Base-by-base conservation (phyloP, 2,329 filamentous ascomycete genomes). In the Phaeosphaeria sp. region DNA sequence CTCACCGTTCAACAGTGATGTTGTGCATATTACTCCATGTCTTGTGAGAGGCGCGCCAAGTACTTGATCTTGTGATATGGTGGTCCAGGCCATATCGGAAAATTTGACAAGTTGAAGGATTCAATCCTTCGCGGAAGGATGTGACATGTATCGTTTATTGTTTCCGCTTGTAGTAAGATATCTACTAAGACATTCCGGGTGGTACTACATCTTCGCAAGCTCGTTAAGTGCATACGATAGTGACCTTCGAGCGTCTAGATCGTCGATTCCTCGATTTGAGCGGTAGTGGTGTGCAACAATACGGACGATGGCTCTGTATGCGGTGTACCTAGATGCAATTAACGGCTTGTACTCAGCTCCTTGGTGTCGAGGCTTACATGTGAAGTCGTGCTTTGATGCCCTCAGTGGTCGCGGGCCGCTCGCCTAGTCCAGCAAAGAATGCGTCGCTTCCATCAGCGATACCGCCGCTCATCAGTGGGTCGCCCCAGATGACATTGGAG, bases 401-500 rank as follows among this genome's bases (percentile, higher is more conserved):
- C 11, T 64, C 68, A 3, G 66, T 71, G 11, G 65, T 61, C 45
- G 65, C 65, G n/a, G 77, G 74, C 48, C 73, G 67, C 51, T 75
- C 68, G 21, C 79, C 79, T 62, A 76, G 79, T 0, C 80, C 80
- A 49, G 80, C 75, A 49, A 76, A 76, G 59, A 82, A 81, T 1
- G 76, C 74, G 15, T 74, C 72, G 27, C 71, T 78, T 6, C 77
- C 76, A 45, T 73, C 58, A 22, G 64, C 64, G 55, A 78, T 66
- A 3, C 83, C 79, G 54, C 83, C 82, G 7, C 79, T 81, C 79
- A 87, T 81, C 58, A 83, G 76, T 9, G 82, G 74, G 69, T 87
- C 85, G 1, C 85, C 85, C 84, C 84, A 87, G 3, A 86, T 67
- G 15, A 82, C 81, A 51, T 79, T 81, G 8, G 83, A 81, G 56